Conservation (phyloP, 2,329 filamentous ascomycete species). For the Aspergillus novofumigatus region DNA sequence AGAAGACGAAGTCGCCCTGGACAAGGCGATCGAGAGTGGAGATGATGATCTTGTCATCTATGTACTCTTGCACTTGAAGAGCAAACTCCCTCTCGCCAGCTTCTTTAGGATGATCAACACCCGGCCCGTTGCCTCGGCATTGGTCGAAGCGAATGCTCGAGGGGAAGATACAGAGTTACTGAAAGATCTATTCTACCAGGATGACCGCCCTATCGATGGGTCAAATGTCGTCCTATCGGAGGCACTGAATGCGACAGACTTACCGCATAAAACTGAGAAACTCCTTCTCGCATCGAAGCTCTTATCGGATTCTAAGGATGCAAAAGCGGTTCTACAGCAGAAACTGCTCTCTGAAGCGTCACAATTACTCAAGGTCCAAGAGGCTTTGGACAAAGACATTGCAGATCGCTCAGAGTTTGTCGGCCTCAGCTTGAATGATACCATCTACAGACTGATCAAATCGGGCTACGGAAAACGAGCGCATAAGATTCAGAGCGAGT, state of each 20-base stretch:
- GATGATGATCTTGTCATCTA: slow-evolving; percentile 91
- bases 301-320: slow-evolving; percentile 77
- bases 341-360: slow-evolving; percentile 74
- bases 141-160: slow-evolving; percentile 79
- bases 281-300: slow-evolving; percentile 80
- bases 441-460: slow-evolving; percentile 80
- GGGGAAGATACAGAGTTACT: slow-evolving; percentile 77
- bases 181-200: slow-evolving; percentile 96
- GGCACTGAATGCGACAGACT: slow-evolving; percentile 68
- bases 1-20: slow-evolving; percentile 87
- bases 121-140: slow-evolving; percentile 77
- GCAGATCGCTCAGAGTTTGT: slow-evolving; percentile 61
- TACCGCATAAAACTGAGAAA: slow-evolving; percentile 73
- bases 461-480: slow-evolving; percentile 79
- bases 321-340: slow-evolving; percentile 61
- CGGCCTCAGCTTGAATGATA: slow-evolving; percentile 85
- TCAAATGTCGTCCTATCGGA: slow-evolving; percentile 83
- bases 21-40: slow-evolving; percentile 93
- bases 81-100: slow-evolving; percentile 80
- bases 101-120: slow-evolving; percentile 92
- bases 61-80: slow-evolving; percentile 81
- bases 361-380: slow-evolving; percentile 78
- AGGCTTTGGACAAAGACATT: slow-evolving; percentile 79
- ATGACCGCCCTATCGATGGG: slow-evolving; percentile 84
- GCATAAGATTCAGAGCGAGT: slow-evolving; percentile 83